Evolutionary conservation across 805 yeast genomes (phyloP).

Genomic region (Komagataella pastoris): DNA sequence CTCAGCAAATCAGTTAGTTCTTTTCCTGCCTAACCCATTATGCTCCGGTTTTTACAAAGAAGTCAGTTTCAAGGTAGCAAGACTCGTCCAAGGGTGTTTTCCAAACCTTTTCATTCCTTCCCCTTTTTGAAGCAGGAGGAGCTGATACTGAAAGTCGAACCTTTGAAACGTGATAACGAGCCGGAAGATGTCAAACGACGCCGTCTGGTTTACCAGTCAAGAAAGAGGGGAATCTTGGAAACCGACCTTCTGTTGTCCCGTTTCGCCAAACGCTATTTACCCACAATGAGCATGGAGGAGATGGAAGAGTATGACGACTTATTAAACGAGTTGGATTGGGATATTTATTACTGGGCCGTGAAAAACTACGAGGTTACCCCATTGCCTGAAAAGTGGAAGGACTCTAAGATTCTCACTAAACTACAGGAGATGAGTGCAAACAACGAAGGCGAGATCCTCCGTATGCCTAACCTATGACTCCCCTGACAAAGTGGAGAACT

Average conservation of each 20-base stretch:
- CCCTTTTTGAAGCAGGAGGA: slow-evolving; percentile 16
- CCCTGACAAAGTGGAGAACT: not conserved
- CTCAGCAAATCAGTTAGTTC: not conserved
- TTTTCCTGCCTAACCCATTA: not conserved
- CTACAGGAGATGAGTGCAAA: slow-evolving; percentile 69
- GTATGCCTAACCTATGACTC: slow-evolving; percentile 61
- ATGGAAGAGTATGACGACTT: slow-evolving; percentile 76
- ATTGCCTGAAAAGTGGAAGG: slow-evolving; percentile 76
- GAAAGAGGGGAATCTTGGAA: slow-evolving; percentile 92
- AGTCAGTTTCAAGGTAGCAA: not conserved
- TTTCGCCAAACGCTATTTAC: slow-evolving; percentile 69
- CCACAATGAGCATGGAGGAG: slow-evolving; percentile 43
- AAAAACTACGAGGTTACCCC: slow-evolving; percentile 71
- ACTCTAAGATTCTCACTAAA: slow-evolving; percentile 45
- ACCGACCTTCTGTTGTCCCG: slow-evolving; percentile 77
- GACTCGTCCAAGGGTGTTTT: not conserved
- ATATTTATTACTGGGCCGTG: slow-evolving; percentile 96
- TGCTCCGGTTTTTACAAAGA: not conserved
- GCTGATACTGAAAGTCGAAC: slow-evolving; percentile 55
- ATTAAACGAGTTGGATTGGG: slow-evolving; percentile 97
- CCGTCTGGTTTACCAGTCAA: slow-evolving; percentile 78
- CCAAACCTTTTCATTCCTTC: not conserved
- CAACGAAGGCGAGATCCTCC: slow-evolving; percentile 53
- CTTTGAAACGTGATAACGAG: slow-evolving; percentile 69
- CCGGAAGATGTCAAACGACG: slow-evolving; percentile 64